Evolutionary conservation across 2,329 filamentous ascomycete species (phyloP).

Genomic region (Paecilomyces variotii): DNA sequence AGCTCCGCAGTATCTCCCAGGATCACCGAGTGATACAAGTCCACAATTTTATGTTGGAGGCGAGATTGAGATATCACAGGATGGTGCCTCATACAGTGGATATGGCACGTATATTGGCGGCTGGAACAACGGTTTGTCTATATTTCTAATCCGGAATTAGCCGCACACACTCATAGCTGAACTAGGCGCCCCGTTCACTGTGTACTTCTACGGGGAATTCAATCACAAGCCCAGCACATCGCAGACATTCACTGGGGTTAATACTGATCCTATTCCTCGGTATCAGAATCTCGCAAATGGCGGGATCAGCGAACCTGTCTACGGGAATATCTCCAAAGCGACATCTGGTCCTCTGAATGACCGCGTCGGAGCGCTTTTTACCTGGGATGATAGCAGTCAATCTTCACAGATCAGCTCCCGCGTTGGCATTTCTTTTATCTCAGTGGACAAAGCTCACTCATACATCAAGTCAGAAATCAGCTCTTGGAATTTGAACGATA

Average conservation of each 20-base stretch:
- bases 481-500: conserved; percentile 50
- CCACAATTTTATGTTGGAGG: conserved; percentile 38
- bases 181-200: conserved; percentile 29
- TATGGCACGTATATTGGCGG: conserved; percentile 42
- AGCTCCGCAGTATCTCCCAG: conserved; percentile 41
- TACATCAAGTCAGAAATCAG: conserved; percentile 61
- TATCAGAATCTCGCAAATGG: conserved; percentile 50
- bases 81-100: conserved; percentile 37
- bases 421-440: conserved; percentile 62
- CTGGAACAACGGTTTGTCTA: conserved; percentile 31
- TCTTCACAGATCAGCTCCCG: conserved; percentile 49
- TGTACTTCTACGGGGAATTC: conserved; percentile 41
- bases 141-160: not conserved
- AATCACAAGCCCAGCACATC: conserved; percentile 25
- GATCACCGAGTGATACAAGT: conserved; percentile 29
- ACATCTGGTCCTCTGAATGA: conserved; percentile 46
- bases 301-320: conserved; percentile 48
- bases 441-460: conserved; percentile 52
- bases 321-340: conserved; percentile 46
- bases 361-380: conserved; percentile 53
- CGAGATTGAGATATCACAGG: conserved; percentile 28
- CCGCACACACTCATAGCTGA: not conserved
- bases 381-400: conserved; percentile 45
- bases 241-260: conserved; percentile 29
- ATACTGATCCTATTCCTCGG: conserved; percentile 26